Evolutionary conservation across 106 monocot genomes (phyloP).

Genomic region (Phalaenopsis equestris): DNA sequence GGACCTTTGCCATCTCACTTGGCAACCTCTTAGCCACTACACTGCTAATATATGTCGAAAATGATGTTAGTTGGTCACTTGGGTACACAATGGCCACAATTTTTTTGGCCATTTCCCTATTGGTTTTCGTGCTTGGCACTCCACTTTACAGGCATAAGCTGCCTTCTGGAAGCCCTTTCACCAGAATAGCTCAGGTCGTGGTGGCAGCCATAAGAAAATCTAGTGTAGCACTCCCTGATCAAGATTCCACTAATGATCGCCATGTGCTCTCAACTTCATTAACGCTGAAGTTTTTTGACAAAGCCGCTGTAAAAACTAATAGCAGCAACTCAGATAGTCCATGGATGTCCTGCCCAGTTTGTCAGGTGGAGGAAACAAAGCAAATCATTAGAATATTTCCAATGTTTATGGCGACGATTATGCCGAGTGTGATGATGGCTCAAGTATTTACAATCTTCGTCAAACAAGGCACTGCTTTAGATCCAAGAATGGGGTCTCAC

Average conservation of each 20-base stretch:
- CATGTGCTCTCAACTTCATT: slow-evolving; percentile 22
- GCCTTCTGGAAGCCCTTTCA: slow-evolving; percentile 36
- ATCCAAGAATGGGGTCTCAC: slow-evolving; percentile 18
- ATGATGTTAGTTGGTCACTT: not conserved
- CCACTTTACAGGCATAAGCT: slow-evolving; percentile 42
- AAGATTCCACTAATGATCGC: not conserved
- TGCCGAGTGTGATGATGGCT: slow-evolving; percentile 10
- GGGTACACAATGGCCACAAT: slow-evolving; percentile 14
- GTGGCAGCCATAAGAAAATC: slow-evolving; percentile 30
- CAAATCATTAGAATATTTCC: slow-evolving; percentile 9
- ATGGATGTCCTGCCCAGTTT: slow-evolving; percentile 6
- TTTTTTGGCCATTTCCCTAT: slow-evolving; percentile 18
- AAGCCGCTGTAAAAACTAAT: slow-evolving; percentile 12
- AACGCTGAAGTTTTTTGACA: slow-evolving; percentile 18
- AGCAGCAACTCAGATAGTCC: not conserved
- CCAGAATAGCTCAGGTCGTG: slow-evolving; percentile 31
- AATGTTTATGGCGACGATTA: not conserved
- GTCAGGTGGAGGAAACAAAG: slow-evolving; percentile 19
- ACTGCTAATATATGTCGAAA: not conserved
- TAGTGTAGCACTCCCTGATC: slow-evolving; percentile 14
- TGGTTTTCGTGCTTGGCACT: slow-evolving; percentile 34
- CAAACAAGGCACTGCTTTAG: slow-evolving; percentile 39
- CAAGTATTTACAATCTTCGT: slow-evolving; percentile 29
- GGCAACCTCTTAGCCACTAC: slow-evolving; percentile 40
- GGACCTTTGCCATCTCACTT: slow-evolving; percentile 86